Conservation (phyloP, 2,329 filamentous ascomycete species). For the Samsoniella hepiali region DNA sequence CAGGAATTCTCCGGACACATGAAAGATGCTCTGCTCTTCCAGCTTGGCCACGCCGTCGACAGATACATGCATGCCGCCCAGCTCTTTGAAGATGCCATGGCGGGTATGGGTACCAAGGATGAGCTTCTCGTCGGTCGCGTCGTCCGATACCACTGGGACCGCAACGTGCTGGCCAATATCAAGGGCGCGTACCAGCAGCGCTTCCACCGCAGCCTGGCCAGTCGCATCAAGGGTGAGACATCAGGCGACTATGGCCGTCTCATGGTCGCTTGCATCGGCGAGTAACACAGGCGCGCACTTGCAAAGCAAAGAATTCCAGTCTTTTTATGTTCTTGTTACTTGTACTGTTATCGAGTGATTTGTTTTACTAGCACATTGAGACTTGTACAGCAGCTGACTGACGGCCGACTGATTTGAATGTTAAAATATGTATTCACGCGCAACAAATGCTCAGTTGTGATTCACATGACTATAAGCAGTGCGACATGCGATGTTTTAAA, state of each 20-base stretch:
- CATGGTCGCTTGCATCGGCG: constrained; percentile 66
- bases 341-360: background rate
- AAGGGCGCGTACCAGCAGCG: constrained; percentile 72
- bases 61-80: constrained; percentile 80
- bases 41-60: constrained; percentile 74
- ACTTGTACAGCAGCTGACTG: background rate
- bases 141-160: constrained; percentile 81
- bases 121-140: constrained; percentile 72
- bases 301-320: background rate
- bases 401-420: background rate
- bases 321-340: background rate
- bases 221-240: constrained; percentile 76
- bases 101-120: constrained; percentile 83
- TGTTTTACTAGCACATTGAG: background rate
- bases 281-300: constrained; percentile 26
- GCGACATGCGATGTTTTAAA: background rate
- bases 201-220: constrained; percentile 64
- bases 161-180: constrained; percentile 68
- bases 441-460: background rate
- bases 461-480: background rate
- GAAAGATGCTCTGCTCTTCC: constrained; percentile 76
- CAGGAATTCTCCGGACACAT: constrained; percentile 89
- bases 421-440: background rate
- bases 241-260: constrained; percentile 77
- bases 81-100: constrained; percentile 83